Base-by-base conservation (phyloP, 768 basidiomycete genomes). In the Tremella mesenterica region DNA sequence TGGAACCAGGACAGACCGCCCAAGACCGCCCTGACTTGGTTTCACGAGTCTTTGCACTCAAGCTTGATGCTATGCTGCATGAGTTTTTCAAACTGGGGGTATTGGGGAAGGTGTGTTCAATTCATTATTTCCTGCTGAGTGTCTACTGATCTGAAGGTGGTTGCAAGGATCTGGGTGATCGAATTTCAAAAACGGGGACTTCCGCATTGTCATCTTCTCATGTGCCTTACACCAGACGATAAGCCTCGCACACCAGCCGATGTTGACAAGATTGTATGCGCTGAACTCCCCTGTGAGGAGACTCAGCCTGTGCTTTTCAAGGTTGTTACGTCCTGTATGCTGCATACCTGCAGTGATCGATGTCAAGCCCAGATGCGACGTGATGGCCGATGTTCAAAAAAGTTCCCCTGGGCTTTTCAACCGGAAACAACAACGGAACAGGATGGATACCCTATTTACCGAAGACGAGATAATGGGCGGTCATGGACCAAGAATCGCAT, bases 131-230 rank as follows among this genome's bases (percentile, higher is more conserved):
- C n/a, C n/a, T n/a, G n/a, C n/a, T n/a, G n/a, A n/a, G n/a, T n/a
- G n/a, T n/a, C n/a, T n/a, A n/a, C n/a, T n/a, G n/a, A n/a, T n/a
- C n/a, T n/a, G n/a, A n/a, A n/a, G n/a, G n/a, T n/a, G 67, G 7
- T 75, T 74, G 81, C 77, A 3, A 65, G 74, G 52, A 76, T 81
- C 0, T 79, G 80, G 51, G 77, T 75, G 8, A 80, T 81, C 48
- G 79, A 83, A 56, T 82, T 80, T 58, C 81, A 82, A 60, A 82
- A 82, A 53, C 61, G 77, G 0, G 79, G 79, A 0, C 75, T 83
- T 0, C 80, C 80, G 21, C 80, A 82, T 56, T 76, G 77, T 58
- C 81, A 83, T 61, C 54, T 77, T 9, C 57, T 82, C 1, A 65
- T 82, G 33, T 77, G 78, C 52, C 60, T 81, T 4, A 4, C 16